A percentile compares a stretch with the other conserved stretches of the same genome.
Evolutionary conservation across 78 protist species (phyloP).

Genomic region (Chrysochromulina tobinii): DNA sequence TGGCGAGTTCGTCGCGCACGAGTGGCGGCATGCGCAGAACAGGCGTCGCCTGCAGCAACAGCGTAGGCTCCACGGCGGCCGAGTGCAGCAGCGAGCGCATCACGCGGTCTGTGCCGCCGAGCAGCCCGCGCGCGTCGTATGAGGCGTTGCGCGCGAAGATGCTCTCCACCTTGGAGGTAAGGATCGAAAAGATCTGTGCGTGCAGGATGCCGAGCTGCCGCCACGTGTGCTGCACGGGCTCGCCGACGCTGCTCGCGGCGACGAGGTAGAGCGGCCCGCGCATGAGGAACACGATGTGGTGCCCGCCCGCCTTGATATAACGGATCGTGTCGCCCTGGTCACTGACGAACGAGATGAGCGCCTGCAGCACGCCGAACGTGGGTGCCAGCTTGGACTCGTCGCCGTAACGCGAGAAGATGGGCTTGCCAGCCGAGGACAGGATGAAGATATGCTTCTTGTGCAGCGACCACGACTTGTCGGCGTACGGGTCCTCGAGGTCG

Average conservation of each 20-base stretch:
- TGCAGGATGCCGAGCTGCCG: background rate
- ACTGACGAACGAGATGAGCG: background rate
- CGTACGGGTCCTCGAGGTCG: too few species aligned
- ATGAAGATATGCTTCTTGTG: background rate
- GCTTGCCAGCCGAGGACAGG: background rate
- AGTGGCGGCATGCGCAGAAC: background rate
- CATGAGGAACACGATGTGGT: background rate
- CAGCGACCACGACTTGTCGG: too few species aligned
- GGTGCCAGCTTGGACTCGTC: background rate
- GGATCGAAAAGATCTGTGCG: background rate
- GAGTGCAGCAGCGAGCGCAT: background rate
- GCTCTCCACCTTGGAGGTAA: background rate
- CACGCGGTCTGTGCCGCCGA: background rate
- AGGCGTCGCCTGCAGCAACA: background rate
- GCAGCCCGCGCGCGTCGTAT: background rate
- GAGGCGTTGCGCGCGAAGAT: background rate
- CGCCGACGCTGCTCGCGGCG: background rate
- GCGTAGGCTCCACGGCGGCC: background rate
- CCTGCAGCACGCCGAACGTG: background rate
- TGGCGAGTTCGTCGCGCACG: background rate
- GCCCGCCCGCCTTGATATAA: background rate
- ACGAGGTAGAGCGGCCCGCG: constrained; percentile 1
- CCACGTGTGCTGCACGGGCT: background rate
- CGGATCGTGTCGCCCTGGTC: background rate
- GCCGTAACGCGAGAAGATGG: background rate